Evolutionary conservation across 106 monocot genomes (phyloP).

Genomic region (Dendrobium officinale): DNA sequence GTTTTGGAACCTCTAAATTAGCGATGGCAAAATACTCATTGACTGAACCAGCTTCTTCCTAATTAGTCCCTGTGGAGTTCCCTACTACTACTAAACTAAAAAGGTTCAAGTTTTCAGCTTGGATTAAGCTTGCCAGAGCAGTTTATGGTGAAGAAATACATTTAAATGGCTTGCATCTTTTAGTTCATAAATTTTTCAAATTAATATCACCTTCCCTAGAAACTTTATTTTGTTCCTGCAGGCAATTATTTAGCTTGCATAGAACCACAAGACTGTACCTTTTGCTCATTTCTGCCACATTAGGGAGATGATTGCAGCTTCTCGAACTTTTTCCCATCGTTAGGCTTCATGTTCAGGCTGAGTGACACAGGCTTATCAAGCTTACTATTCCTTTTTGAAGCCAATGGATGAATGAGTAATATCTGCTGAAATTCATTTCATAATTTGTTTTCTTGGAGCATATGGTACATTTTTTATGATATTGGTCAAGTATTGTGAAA

Average conservation of each 20-base stretch:
- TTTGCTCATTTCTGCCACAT: neutral
- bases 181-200: neutral
- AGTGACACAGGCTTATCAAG: neutral
- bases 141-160: slow-evolving; percentile 7
- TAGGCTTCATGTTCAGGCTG: neutral
- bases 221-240: neutral
- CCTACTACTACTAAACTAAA: neutral
- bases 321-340: neutral
- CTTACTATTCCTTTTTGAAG: neutral
- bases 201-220: neutral
- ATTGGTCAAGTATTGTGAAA: too few relatives aligned
- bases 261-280: neutral
- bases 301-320: neutral
- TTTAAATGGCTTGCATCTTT: neutral
- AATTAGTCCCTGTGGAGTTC: slow-evolving; percentile 2
- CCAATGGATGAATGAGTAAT: neutral
- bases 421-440: neutral
- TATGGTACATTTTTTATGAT: too few relatives aligned
- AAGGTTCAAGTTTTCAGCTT: neutral
- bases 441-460: neutral
- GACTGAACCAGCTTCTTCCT: neutral
- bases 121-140: neutral
- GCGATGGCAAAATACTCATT: neutral
- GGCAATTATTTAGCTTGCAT: slow-evolving; percentile 4
- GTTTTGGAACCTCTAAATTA: slow-evolving; percentile 5